Evolutionary conservation across 306 rosid species (phyloP).

Genomic region (Castanopsis chinensis): DNA sequence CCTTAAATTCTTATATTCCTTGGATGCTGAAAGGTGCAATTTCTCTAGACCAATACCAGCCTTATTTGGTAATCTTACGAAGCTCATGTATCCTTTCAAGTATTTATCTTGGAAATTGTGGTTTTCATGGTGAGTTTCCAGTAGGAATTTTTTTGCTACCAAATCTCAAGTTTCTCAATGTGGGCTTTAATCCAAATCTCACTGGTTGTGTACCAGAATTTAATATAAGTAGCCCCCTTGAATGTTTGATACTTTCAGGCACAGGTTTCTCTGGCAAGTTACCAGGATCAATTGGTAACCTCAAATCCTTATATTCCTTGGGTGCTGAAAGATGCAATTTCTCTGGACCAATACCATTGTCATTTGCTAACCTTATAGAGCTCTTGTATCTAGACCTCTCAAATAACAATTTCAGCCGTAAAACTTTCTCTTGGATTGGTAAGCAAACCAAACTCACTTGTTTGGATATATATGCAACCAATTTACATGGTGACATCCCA

Average conservation of each 20-base stretch:
- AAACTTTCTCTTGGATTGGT: not conserved
- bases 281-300: not conserved
- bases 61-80: not conserved
- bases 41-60: not conserved
- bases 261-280: not conserved
- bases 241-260: not conserved
- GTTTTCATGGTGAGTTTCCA: not conserved
- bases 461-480: no score
- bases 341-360: not conserved
- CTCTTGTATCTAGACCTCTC: not conserved
- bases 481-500: not conserved
- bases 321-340: not conserved
- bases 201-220: not conserved
- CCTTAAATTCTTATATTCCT: not conserved
- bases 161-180: not conserved
- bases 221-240: not conserved
- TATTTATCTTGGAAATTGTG: not conserved
- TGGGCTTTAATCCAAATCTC: not conserved
- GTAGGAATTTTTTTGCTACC: not conserved
- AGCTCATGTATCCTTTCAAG: not conserved
- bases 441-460: not conserved
- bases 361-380: not conserved
- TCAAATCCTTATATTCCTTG: not conserved
- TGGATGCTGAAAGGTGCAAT: not conserved
- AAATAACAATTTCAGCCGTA: no score